These are phyloP conservation scores for Pseudocercospora pini-densiflorae DNA, from an alignment of 2,329 filamentous ascomycete species.

Conservation along the genomic window DNA sequence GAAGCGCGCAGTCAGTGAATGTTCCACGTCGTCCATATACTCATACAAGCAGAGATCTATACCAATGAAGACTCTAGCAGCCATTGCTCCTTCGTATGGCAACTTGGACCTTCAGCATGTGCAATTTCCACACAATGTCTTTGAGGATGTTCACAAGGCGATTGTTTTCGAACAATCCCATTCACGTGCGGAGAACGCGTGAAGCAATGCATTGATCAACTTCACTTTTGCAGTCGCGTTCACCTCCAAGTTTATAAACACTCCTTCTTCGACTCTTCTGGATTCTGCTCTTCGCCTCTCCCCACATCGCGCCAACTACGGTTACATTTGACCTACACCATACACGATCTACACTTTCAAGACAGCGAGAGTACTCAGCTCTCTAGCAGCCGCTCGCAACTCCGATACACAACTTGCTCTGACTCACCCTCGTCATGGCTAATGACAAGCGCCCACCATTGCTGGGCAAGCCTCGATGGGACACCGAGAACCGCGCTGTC, in stretches of 20 bases:
- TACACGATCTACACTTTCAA: not conserved
- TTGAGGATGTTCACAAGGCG: not conserved
- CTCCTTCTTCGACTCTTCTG: not conserved
- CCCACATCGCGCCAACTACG: too few species aligned
- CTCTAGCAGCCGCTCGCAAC: too few species aligned
- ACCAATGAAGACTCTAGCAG: not conserved
- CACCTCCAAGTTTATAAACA: not conserved
- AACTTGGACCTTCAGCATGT: not conserved
- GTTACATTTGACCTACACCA: not conserved
- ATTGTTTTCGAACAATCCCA: not conserved
- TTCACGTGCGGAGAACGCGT: not conserved
- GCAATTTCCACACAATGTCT: not conserved
- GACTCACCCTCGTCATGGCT: too few species aligned
- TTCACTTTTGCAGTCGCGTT: not conserved
- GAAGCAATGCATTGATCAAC: not conserved
- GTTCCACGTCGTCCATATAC: not conserved
- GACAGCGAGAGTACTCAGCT: not conserved
- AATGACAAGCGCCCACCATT: too few species aligned
- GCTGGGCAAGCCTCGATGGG: not conserved
- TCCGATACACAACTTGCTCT: too few species aligned
- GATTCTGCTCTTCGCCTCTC: too few species aligned
- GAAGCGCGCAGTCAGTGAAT: too few species aligned
- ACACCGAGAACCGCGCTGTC: not conserved
- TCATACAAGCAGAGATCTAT: not conserved
- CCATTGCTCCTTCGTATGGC: too few species aligned